Base-by-base conservation (phyloP, 306 rosid genomes). In the Dryas octopetala region DNA sequence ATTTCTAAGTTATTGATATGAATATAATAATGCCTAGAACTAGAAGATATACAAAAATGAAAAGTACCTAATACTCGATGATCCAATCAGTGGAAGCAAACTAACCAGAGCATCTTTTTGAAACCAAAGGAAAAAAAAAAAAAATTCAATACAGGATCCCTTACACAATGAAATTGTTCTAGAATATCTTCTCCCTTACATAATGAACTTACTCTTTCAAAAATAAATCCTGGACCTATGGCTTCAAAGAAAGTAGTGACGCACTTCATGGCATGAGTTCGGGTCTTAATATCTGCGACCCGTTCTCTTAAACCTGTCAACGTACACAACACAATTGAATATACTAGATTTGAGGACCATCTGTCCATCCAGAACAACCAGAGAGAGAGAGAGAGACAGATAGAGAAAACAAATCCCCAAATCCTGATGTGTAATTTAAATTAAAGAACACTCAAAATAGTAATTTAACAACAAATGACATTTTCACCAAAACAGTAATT, bases 271-370 rank as follows among this genome's bases (percentile, higher is more conserved):
- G 97, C 97, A 83, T 84, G 89, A 55, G 82, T 85, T 48, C 98
- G 94, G 49, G 99, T 96, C 91, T 96, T 96, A 66, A 96, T 92
- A 91, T 96, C 99, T 54, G 99, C 99, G 28, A 96, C 99, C 46
- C 99, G 92, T 81, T 96, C 99, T 66, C 97, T 85, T 78, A 92
- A 82, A 71, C 99, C 99, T 96, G 78, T 75, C 68, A 81, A 59
- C 26, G 13, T 26, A 58, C 68, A 72, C 8, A 47, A 73, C 19
- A 10, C 55, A 15, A 74, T 57, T 40, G 43, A 62, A 19, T 19
- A 80, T 68, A 43, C 16, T 19, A 48, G 51, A 62, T 14, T 47
- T 63, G 16, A 62, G 41, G 74, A 61, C 49, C 13, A 41, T 66
- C 26, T 57, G 46, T 16, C 15, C 70, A 73, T 43, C 74, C 63